Evolutionary conservation across 495 filamentous ascomycete genomes (phyloP), one percentile per base, ranked within the genome.

Genomic region (Pyrenopolyporus hunteri): DNA sequence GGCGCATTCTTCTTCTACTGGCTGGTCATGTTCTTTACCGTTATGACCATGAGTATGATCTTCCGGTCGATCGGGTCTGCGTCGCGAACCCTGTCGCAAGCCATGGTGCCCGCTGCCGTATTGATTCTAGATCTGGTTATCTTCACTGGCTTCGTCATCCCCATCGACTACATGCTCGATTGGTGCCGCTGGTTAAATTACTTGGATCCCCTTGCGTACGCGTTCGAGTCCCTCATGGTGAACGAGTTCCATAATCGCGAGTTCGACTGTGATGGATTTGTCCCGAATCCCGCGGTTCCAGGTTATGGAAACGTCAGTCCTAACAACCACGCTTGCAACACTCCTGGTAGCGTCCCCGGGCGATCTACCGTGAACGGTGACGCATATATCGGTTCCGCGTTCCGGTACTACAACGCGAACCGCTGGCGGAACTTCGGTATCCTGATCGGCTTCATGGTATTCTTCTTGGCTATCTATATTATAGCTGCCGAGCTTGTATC

Each of bases 111-210:
- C 2, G 83, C 91, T 16, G 89, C 89, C 0, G 73, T 96, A 19
- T 81, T 96, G 61, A 93, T 97, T 72, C 80, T 97, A 43, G 82
- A 84, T 36, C 77, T 96, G 32, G 79, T 95, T 65, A 89, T 96
- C 54, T 97, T 94, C 70, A 96, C 92, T 47, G 93, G 93, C 6
- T 97, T 96, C 71, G 86, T 85, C 2, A 90, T 98, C 59, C 93
- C 92, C 0, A 82, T 84, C 33, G 71, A 71, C 31, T 84, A 88
- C 66, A 96, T 96, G 91, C 84, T 87, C 9, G 80, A 76, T 1
- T 97, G 92, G 89, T 90, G 89, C 63, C 81, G 89, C 25, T 96
- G 93, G 93, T 77, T 97, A 29, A 90, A 91, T 62, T 97, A 91
- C 59, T 71, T 97, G 9, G 87, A 96, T 60, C 92, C 92, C 4